These are phyloP conservation scores for Aspergillus sclerotioniger DNA, from an alignment of 495 filamentous ascomycete species.

Conservation along the genomic window DNA sequence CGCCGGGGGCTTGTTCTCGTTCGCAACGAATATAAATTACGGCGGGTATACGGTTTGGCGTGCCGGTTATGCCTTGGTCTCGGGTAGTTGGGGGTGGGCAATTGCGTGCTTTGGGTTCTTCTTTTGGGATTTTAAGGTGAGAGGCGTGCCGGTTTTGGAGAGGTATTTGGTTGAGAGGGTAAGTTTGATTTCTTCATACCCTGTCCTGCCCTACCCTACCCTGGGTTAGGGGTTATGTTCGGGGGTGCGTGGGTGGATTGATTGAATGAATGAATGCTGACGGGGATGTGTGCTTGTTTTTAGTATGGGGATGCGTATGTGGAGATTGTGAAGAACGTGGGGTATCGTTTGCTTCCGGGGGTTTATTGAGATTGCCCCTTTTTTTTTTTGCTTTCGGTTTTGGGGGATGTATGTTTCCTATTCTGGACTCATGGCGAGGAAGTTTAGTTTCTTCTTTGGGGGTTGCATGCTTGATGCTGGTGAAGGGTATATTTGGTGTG, in stretches of 20 bases:
- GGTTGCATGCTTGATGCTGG: too few relatives aligned
- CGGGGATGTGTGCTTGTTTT: not conserved
- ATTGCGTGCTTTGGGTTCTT: conserved; percentile 36
- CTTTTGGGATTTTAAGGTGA: conserved; percentile 42
- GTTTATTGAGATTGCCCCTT: conserved; percentile 13
- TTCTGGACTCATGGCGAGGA: too few relatives aligned
- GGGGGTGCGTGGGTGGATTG: not conserved
- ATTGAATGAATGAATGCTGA: too few relatives aligned
- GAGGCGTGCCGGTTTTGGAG: conserved; percentile 48
- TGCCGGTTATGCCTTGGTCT: conserved; percentile 48
- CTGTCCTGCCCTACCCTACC: too few relatives aligned
- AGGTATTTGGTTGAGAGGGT: conserved; percentile 38
- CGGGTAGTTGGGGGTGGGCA: conserved; percentile 46
- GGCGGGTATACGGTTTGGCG: conserved; percentile 57
- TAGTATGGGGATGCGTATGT: conserved; percentile 45
- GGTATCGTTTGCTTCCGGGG: conserved; percentile 42
- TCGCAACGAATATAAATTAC: conserved; percentile 61
- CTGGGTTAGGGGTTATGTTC: too few relatives aligned
- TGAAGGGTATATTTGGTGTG: too few relatives aligned
- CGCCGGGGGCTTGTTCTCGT: conserved; percentile 48
- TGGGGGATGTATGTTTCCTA: too few relatives aligned
- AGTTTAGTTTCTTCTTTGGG: too few relatives aligned
- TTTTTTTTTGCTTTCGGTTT: too few relatives aligned
- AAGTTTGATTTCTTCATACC: conserved; percentile 3
- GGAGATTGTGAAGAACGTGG: conserved; percentile 42